Percentiles rank a stretch among this genome's conserved stretches.
Evolutionary conservation across 2,329 filamentous ascomycete genomes (phyloP).

Genomic region (Xylaria digitata): DNA sequence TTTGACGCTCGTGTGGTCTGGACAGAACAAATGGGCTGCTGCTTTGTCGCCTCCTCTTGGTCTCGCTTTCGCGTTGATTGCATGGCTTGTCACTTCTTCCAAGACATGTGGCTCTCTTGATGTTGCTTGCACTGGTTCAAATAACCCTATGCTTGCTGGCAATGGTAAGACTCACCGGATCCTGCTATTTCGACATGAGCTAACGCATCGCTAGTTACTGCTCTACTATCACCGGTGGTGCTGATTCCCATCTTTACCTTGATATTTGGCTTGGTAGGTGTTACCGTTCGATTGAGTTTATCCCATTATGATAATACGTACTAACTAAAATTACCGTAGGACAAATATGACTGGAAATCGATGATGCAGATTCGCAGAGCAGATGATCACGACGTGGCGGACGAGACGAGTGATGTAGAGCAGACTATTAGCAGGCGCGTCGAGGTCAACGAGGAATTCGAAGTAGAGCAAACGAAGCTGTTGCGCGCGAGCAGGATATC

Average conservation of each 20-base stretch:
- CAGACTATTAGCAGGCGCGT: slow-evolving; percentile 61
- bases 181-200: background rate
- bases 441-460: slow-evolving; percentile 49
- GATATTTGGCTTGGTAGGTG: slow-evolving; percentile 65
- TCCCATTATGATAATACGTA: background rate
- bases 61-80: slow-evolving; percentile 74
- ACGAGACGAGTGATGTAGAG: slow-evolving; percentile 73
- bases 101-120: slow-evolving; percentile 75
- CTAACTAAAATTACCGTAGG: slow-evolving; percentile 26
- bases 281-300: too few relatives aligned
- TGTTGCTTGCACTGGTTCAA: slow-evolving; percentile 82
- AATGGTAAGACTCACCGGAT: slow-evolving; percentile 59
- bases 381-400: slow-evolving; percentile 79
- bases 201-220: slow-evolving; percentile 65
- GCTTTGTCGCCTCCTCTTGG: slow-evolving; percentile 76
- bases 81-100: slow-evolving; percentile 82
- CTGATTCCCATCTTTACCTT: slow-evolving; percentile 82
- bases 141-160: slow-evolving; percentile 87
- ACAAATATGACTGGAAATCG: slow-evolving; percentile 86
- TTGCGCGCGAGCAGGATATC: slow-evolving; percentile 53
- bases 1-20: slow-evolving; percentile 81
- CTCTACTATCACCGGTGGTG: slow-evolving; percentile 79
- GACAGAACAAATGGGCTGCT: slow-evolving; percentile 81
- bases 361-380: slow-evolving; percentile 83
- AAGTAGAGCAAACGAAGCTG: slow-evolving; percentile 43